A percentile compares a stretch with the other conserved stretches of the same genome.
phyloP scores from a whole-genome alignment of 2,329 filamentous ascomycete genomes.

The Furcasterigmium sp. region DNA sequence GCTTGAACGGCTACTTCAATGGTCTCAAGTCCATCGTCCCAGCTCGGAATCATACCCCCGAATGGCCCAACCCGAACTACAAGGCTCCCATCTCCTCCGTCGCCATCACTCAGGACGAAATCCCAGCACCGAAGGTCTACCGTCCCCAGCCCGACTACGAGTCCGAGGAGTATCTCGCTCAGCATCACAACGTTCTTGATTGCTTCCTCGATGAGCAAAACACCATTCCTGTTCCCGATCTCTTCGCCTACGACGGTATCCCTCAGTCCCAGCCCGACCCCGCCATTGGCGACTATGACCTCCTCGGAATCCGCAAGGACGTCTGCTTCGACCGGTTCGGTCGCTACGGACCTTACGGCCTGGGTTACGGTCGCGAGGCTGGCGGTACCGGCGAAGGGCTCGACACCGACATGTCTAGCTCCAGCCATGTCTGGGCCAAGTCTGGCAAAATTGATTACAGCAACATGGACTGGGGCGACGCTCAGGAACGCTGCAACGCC shows the following conservation, averaged over 20 bases:
- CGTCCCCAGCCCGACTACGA: constrained; percentile 66
- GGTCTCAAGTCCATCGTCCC: constrained; percentile 68
- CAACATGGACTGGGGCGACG: constrained; percentile 47
- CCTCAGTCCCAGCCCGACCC: constrained; percentile 74
- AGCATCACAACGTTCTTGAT: constrained; percentile 46
- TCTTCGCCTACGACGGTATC: constrained; percentile 65
- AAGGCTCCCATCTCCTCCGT: constrained; percentile 26
- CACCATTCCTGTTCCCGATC: constrained; percentile 51
- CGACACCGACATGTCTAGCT: constrained; percentile 66
- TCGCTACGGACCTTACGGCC: constrained; percentile 76
- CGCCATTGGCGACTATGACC: constrained; percentile 68
- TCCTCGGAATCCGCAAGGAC: constrained; percentile 70
- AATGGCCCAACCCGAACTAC: constrained; percentile 57
- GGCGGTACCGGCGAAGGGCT: constrained; percentile 70
- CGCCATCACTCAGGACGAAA: constrained; percentile 24
- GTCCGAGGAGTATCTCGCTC: constrained; percentile 47
- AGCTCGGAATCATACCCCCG: constrained; percentile 58
- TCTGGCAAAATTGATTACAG: constrained; percentile 52
- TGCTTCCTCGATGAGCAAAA: constrained; percentile 61
- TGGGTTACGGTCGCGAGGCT: constrained; percentile 70
- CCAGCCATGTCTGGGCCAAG: constrained; percentile 51
- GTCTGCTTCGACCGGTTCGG: constrained; percentile 87
- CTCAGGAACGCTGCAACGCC: constrained; percentile 48
- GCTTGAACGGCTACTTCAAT: constrained; percentile 75
- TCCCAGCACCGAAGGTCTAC: constrained; percentile 36